Conservation (phyloP, 129 eudicot genomes). For the Chrysanthemum lavandulifolium region DNA sequence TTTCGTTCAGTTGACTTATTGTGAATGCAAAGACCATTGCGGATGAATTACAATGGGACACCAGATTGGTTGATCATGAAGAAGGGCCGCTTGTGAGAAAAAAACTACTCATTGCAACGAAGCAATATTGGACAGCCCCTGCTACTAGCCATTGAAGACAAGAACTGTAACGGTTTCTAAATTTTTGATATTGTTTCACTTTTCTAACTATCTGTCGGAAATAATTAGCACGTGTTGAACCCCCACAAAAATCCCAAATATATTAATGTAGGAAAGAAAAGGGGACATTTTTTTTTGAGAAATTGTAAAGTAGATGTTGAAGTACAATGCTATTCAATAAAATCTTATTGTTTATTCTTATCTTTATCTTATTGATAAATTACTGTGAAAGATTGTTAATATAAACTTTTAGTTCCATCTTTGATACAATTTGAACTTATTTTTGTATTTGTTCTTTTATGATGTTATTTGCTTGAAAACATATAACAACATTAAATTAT, state of each 20-base stretch:
- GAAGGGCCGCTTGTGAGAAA: too few relatives aligned
- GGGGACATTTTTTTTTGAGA: slow-evolving; percentile 8
- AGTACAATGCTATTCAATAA: neutral
- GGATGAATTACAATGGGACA: too few relatives aligned
- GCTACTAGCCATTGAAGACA: slow-evolving; percentile 26
- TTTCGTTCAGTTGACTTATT: too few relatives aligned
- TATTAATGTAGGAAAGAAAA: neutral
- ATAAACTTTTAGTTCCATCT: neutral
- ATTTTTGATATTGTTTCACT: neutral
- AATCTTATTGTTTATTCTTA: neutral
- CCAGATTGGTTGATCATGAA: slow-evolving; percentile 74
- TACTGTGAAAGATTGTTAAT: neutral
- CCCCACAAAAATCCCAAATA: neutral
- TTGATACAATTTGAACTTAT: neutral
- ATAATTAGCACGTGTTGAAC: neutral
- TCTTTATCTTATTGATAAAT: neutral
- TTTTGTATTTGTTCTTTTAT: too few relatives aligned
- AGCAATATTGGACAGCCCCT: too few relatives aligned
- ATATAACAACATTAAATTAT: too few relatives aligned
- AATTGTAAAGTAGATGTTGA: slow-evolving; percentile 8
- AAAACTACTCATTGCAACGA: too few relatives aligned
- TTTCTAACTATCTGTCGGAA: too few relatives aligned
- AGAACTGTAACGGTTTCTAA: neutral
- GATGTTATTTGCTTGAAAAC: too few relatives aligned
- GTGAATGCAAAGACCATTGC: too few relatives aligned